A percentile compares a stretch with the other conserved stretches of the same genome.
phyloP scores from a whole-genome alignment of 1,139 yeast genomes.

The Nematodospora anomalae region DNA sequence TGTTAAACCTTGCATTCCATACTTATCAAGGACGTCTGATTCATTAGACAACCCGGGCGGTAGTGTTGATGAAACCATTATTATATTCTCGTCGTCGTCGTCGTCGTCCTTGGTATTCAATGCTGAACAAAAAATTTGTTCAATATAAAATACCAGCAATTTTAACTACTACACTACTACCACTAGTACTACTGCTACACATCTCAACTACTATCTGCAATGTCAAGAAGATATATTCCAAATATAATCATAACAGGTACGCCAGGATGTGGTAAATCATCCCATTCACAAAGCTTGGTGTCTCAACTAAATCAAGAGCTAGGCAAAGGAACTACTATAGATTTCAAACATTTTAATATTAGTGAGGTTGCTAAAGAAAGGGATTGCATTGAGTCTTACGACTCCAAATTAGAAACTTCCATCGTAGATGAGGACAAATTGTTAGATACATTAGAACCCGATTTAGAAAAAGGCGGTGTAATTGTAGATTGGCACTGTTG shows the following conservation, averaged over 20 bases:
- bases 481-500: constrained; percentile 97
- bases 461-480: constrained; percentile 79
- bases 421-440: constrained; percentile 92
- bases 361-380: constrained; percentile 82
- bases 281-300: constrained; percentile 69
- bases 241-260: constrained; percentile 93
- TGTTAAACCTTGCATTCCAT: constrained; percentile 73
- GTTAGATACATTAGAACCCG: constrained; percentile 76
- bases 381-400: constrained; percentile 79
- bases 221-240: constrained; percentile 53
- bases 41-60: constrained; percentile 7
- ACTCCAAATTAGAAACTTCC: constrained; percentile 77
- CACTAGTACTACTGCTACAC: constrained; percentile 2
- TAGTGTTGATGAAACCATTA: constrained; percentile 10
- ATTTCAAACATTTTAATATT: constrained; percentile 60
- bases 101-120: not conserved
- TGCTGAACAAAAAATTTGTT: constrained; percentile 1
- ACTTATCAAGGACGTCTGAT: constrained; percentile 45
- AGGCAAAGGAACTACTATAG: constrained; percentile 6
- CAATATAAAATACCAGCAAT: too few species aligned
- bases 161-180: constrained; percentile 2
- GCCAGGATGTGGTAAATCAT: constrained; percentile 96
- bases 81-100: not conserved
- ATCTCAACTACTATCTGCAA: too few species aligned
- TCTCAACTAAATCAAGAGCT: constrained; percentile 41